Evolutionary conservation across 768 basidiomycete species (phyloP).

Genomic region (Mycena capillaripes): DNA sequence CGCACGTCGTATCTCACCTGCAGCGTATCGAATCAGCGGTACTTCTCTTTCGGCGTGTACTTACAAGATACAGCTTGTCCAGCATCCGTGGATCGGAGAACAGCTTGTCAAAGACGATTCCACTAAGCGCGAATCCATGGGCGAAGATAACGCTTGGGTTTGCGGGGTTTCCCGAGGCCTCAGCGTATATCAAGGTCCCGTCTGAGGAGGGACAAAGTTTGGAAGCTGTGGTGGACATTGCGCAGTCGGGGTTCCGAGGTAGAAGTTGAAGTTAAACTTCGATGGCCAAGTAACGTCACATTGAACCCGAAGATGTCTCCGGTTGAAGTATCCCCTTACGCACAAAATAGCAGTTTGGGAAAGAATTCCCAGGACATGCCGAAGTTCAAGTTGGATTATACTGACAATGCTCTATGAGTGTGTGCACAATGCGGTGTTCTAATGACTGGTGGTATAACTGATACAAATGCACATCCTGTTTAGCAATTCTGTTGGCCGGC

Average conservation of each 20-base stretch:
- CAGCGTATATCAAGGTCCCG: constrained; percentile 50
- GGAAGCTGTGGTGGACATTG: constrained; percentile 1
- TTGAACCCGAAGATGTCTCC: no score
- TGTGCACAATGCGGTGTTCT: not conserved
- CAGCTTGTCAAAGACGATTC: constrained; percentile 46
- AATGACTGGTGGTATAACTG: not conserved
- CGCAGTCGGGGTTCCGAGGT: not conserved
- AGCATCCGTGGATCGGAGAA: constrained; percentile 40
- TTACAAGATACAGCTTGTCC: constrained; percentile 33
- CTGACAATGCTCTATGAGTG: not conserved
- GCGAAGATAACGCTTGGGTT: constrained; percentile 51
- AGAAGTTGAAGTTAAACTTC: not conserved
- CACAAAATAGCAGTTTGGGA: no score
- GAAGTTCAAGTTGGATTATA: not conserved
- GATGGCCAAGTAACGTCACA: not conserved
- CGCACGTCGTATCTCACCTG: constrained; percentile 37
- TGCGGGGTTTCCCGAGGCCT: constrained; percentile 46
- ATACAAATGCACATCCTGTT: not conserved
- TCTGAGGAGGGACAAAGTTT: constrained; percentile 45
- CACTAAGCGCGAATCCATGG: constrained; percentile 48
- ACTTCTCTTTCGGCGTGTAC: not conserved
- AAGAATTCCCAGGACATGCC: no score
- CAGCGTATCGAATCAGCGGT: not conserved
- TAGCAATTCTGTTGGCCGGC: constrained; percentile 34
- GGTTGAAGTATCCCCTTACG: no score